These are phyloP conservation scores for Talaromyces pinophilus DNA, from an alignment of 2,329 filamentous ascomycete genomes.

Conservation along the genomic window DNA sequence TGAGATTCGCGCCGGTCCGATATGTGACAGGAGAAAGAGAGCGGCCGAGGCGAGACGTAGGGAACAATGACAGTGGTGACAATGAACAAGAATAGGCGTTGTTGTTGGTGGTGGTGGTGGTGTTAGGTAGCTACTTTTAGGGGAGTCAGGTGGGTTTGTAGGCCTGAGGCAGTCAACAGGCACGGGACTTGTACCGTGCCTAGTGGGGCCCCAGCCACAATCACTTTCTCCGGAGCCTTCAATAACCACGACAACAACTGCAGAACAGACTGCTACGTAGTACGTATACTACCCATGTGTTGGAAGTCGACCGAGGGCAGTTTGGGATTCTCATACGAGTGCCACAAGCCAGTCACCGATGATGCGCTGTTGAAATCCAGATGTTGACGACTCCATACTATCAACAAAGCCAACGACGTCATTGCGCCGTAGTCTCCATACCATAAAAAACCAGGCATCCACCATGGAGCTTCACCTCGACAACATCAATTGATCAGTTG, in stretches of 20 bases:
- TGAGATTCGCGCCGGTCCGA: background rate
- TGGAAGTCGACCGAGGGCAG: background rate
- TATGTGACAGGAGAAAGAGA: background rate
- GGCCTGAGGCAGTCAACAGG: background rate
- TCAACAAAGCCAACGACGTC: slow-evolving; percentile 25
- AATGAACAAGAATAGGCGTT: background rate
- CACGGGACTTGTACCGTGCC: slow-evolving; percentile 2
- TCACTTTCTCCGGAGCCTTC: background rate
- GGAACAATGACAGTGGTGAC: background rate
- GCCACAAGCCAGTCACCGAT: background rate
- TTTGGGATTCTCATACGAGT: background rate
- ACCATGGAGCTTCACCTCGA: no score
- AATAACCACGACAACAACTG: background rate
- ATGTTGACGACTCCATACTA: slow-evolving; percentile 21
- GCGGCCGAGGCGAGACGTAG: background rate
- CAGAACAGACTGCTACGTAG: background rate
- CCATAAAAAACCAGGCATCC: background rate
- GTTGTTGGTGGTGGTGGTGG: background rate
- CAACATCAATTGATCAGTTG: background rate
- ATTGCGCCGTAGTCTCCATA: background rate
- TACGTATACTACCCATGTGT: background rate
- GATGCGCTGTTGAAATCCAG: background rate
- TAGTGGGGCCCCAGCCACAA: slow-evolving; percentile 1
- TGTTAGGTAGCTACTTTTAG: slow-evolving; percentile 12
- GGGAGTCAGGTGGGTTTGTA: background rate